A percentile compares a stretch with the other conserved stretches of the same genome.
These are phyloP conservation scores for Pythium folliculosum DNA, from an alignment of 352 stramenopile genomes.

Conservation along the genomic window DNA sequence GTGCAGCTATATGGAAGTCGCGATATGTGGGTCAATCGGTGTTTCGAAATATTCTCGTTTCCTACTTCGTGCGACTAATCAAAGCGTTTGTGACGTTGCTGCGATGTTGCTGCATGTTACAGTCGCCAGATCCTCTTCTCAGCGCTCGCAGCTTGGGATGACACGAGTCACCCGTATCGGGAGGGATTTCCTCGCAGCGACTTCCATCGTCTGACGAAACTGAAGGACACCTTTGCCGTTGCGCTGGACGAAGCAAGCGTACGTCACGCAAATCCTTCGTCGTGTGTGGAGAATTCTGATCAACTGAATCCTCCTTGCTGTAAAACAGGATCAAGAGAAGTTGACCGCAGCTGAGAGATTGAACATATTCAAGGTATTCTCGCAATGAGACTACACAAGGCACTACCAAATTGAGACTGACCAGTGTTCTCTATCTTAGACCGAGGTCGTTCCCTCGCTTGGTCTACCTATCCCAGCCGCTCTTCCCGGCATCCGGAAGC, in stretches of 20 bases:
- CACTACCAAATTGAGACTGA: background rate
- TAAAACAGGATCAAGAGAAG: conserved; percentile 17
- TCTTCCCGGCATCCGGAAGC: conserved; percentile 3
- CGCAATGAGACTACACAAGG: background rate
- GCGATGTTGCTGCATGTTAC: background rate
- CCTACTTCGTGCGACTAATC: background rate
- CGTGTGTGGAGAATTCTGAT: background rate
- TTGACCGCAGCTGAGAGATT: conserved; percentile 9
- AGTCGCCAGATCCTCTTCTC: conserved; percentile 21
- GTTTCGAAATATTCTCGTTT: background rate
- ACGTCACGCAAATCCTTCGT: background rate
- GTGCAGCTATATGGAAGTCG: conserved; percentile 22
- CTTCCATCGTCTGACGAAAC: background rate
- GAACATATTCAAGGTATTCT: conserved; percentile 19
- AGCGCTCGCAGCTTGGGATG: conserved; percentile 12
- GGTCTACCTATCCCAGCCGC: conserved; percentile 8
- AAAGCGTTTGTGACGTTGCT: background rate
- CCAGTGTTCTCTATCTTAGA: background rate
- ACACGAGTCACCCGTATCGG: conserved; percentile 12
- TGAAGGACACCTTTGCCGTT: conserved; percentile 11
- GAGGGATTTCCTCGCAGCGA: conserved; percentile 16
- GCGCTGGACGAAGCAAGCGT: conserved; percentile 15
- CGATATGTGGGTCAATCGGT: conserved; percentile 15
- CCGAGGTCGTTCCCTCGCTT: conserved; percentile 17
- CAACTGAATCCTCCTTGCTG: background rate